A percentile compares a stretch with the other conserved stretches of the same genome.
Evolutionary conservation across 129 eudicot species (phyloP).

Genomic region (Flaveria bidentis): DNA sequence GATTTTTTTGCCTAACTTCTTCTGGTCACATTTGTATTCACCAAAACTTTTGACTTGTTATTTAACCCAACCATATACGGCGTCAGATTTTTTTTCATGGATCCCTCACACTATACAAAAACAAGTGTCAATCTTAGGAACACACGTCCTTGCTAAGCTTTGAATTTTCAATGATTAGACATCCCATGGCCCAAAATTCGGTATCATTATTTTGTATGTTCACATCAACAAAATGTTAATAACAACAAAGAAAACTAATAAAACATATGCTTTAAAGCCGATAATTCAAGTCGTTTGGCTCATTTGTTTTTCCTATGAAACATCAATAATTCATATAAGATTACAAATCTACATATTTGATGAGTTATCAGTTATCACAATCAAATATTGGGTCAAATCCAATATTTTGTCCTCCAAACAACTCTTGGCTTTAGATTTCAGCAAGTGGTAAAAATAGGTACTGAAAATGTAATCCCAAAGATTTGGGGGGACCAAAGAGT

Average conservation of each 20-base stretch:
- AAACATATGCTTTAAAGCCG: background rate
- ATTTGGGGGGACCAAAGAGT: conserved; percentile 29
- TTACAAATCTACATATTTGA: conserved; percentile 15
- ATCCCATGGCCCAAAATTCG: background rate
- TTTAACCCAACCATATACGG: background rate
- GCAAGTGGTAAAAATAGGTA: conserved; percentile 18
- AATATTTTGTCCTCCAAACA: conserved; percentile 19
- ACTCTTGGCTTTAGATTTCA: conserved; percentile 19
- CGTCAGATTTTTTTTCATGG: background rate
- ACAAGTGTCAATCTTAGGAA: too few relatives aligned
- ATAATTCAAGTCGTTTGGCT: background rate
- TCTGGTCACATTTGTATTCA: background rate
- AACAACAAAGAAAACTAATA: background rate
- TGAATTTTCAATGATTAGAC: background rate
- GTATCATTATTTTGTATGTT: background rate
- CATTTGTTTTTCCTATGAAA: background rate
- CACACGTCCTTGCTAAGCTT: too few relatives aligned
- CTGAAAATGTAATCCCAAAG: conserved; percentile 18
- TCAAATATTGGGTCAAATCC: conserved; percentile 31
- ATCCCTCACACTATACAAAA: too few relatives aligned
- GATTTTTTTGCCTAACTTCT: too few relatives aligned
- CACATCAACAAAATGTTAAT: background rate
- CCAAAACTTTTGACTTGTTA: background rate
- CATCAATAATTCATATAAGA: conserved; percentile 1
- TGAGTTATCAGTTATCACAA: conserved; percentile 40